Evolutionary conservation across 1,284 basidiomycete genomes (phyloP).

Genomic region (Neonothopanus nambi): DNA sequence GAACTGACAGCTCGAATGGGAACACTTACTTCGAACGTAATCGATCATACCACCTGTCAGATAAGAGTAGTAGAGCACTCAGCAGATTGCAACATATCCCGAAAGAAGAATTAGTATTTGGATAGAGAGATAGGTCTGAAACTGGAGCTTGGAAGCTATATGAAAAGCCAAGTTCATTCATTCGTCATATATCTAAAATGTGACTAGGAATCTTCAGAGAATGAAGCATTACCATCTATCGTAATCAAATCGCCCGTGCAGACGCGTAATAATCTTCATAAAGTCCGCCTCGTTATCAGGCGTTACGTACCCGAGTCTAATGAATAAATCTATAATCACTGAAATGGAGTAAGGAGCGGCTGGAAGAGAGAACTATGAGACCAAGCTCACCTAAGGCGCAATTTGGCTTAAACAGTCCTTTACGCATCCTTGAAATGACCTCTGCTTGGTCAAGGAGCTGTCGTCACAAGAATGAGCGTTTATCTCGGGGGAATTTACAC

Average conservation of each 20-base stretch:
- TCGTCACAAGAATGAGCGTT: neutral
- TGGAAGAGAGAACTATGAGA: neutral
- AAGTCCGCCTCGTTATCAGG: slow-evolving; percentile 78
- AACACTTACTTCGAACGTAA: no score
- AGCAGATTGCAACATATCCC: no score
- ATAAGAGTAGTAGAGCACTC: no score
- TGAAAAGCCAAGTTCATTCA: no score
- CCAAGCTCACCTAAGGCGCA: slow-evolving; percentile 66
- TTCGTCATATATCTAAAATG: no score
- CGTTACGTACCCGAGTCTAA: slow-evolving; percentile 75
- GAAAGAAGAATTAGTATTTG: no score
- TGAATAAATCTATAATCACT: slow-evolving; percentile 86
- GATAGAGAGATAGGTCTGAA: no score
- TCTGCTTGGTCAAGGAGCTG: slow-evolving; percentile 62
- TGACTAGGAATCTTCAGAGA: no score
- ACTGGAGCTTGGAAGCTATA: no score
- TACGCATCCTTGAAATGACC: slow-evolving; percentile 57
- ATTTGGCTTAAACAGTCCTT: slow-evolving; percentile 83
- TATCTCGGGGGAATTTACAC: neutral
- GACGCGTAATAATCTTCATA: slow-evolving; percentile 67
- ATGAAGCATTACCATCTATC: slow-evolving; percentile 47
- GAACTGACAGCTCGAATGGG: neutral
- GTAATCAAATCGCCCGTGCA: slow-evolving; percentile 70
- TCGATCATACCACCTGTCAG: no score
- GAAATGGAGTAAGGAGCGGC: neutral